Conservation (phyloP, 441 rosid genomes). For the Raphanus hybrid region DNA sequence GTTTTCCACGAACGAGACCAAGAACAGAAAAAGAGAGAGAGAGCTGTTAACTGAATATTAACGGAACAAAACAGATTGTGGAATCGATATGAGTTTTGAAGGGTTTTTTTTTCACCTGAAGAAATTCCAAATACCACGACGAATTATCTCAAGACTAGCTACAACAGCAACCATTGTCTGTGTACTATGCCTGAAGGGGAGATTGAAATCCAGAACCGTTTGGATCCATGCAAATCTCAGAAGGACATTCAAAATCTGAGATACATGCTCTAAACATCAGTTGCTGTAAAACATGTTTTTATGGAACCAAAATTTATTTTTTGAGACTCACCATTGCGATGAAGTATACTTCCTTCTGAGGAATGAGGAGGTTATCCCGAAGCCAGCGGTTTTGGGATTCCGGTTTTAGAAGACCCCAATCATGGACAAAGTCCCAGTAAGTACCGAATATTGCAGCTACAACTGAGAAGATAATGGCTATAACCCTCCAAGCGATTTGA, state of each 20-base stretch:
- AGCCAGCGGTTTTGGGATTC: constrained; percentile 71
- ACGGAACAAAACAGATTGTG: neutral
- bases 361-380: constrained; percentile 81
- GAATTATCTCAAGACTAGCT: constrained; percentile 63
- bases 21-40: neutral
- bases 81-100: neutral
- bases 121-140: constrained; percentile 68
- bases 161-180: constrained; percentile 42
- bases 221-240: constrained; percentile 70
- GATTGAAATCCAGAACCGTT: constrained; percentile 49
- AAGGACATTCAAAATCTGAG: constrained; percentile 55
- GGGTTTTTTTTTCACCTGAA: constrained; percentile 48
- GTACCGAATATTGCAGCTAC: constrained; percentile 58
- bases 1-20: constrained; percentile 26
- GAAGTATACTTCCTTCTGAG: constrained; percentile 58
- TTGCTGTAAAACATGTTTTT: constrained; percentile 10
- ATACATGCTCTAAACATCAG: constrained; percentile 25
- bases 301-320: neutral
- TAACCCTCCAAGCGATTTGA: neutral
- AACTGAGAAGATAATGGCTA: constrained; percentile 44
- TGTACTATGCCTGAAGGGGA: constrained; percentile 42
- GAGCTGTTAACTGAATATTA: constrained; percentile 3
- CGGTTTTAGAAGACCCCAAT: constrained; percentile 78
- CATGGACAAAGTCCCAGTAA: constrained; percentile 74
- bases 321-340: constrained; percentile 60